Evolutionary conservation across 2,329 filamentous ascomycete genomes (phyloP).

Genomic region (Emmonsiellopsis sp.): DNA sequence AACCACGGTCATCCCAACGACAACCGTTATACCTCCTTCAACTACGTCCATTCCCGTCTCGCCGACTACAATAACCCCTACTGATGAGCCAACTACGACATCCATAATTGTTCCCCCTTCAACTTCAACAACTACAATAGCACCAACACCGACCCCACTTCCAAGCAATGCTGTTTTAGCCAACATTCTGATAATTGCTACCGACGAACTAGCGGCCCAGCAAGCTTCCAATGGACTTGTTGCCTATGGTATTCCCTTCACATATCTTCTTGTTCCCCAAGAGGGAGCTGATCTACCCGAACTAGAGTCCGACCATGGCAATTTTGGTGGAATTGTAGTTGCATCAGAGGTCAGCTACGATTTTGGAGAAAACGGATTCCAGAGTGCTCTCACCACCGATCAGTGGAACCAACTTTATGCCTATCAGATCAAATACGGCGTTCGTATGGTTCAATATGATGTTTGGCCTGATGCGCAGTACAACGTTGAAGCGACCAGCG

Average conservation of each 20-base stretch:
- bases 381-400: slow-evolving; percentile 44
- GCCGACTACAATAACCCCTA: slow-evolving; percentile 11
- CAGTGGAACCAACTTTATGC: slow-evolving; percentile 49
- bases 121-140: slow-evolving; percentile 6
- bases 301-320: slow-evolving; percentile 44
- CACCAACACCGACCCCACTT: slow-evolving; percentile 16
- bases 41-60: background rate
- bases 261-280: slow-evolving; percentile 46
- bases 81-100: background rate
- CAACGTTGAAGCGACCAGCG: slow-evolving; percentile 32
- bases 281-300: slow-evolving; percentile 41
- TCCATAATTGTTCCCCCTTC: background rate
- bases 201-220: slow-evolving; percentile 39
- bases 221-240: slow-evolving; percentile 46
- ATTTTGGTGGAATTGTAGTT: slow-evolving; percentile 51
- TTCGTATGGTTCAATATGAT: slow-evolving; percentile 52
- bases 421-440: slow-evolving; percentile 50
- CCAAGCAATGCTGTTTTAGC: slow-evolving; percentile 7
- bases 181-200: slow-evolving; percentile 49
- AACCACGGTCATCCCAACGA: background rate
- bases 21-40: background rate
- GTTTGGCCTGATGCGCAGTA: slow-evolving; percentile 45
- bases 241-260: slow-evolving; percentile 52
- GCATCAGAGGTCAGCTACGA: slow-evolving; percentile 47
- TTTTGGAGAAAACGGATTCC: slow-evolving; percentile 36